Evolutionary conservation across 1,284 basidiomycete genomes (phyloP), one percentile per base, ranked within the genome.

Genomic region (Trametes sp.): DNA sequence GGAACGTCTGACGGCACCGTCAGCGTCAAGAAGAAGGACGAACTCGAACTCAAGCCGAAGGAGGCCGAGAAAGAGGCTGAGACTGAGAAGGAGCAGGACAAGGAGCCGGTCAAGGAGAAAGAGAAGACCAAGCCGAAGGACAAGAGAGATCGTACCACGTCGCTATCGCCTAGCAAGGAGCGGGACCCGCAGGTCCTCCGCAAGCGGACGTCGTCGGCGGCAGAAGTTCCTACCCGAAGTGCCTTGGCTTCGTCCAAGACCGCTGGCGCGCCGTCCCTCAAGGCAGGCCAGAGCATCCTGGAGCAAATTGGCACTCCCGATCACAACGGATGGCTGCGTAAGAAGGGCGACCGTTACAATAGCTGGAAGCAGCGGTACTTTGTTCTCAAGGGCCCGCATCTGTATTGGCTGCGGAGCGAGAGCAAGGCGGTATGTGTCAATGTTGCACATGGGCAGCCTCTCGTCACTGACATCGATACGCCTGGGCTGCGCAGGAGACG

Each of bases 301-400:
- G 88, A 93, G 64, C 93, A 96, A 77, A 96, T 98, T 66, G 95
- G 96, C 16, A 85, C 85, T 44, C 88, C 94, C 16, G 96, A 98
- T 78, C 88, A 93, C 74, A 81, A 84, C 26, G 96, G 98, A 10
- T 98, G 95, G 92, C 92, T 99, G 88, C 86, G 93, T 75, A 99
- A 99, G 85, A 94, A 90, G 78, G 94, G 95, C 21, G 97, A 98
- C 59, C 83, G 91, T 62, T 98, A 98, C 78, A 95, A 94, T 72
- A 85, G 85, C 16, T 99, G 97, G 98, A 98, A 98, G 80, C 76
- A 85, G 70, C 83, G 97, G 51, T 99, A 94, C 79, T 94, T 98
- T 69, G 88, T 98, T n/a, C 86, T 99, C 73, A 98, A 98, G 78
- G 97, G 95, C 0, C 84, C 89, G 1, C 91, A 97, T 79, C 72